Base-by-base conservation (phyloP, 371 early-diverging fungal genomes). In the Mucor indicus region DNA sequence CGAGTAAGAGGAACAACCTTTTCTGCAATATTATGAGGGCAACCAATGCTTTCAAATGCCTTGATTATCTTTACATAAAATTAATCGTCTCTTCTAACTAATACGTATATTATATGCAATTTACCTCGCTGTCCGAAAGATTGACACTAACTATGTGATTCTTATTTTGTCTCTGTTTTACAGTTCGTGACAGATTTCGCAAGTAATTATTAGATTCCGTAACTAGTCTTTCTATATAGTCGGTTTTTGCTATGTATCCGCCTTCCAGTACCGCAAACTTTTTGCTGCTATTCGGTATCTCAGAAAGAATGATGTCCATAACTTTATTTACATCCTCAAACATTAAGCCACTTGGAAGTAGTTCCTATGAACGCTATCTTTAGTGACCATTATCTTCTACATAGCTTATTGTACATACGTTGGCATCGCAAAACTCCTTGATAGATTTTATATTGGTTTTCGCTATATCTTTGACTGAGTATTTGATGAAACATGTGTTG, bases 311-410 rank as follows among this genome's bases (percentile, higher is more conserved):
- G 17, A 33, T 40, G n/a, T 60, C 55, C 15, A 60, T 20, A 0
- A 60, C 55, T 29, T 47, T 50, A 21, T 38, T 47, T 0, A 55
- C 49, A 48, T 60, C 60, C n/a, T 47, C 50, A 19, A 46, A 38
- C 15, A 55, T 46, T 15, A 60, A 43, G 8, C 25, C 36, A 11
- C 27, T 16, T 3, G 60, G 60, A 16, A 55, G 12, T 2, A 50
- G 5, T 25, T 55, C 51, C 60, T 60, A 41, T 12, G n/a, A n/a
- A n/a, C n/a, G n/a, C n/a, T n/a, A n/a, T n/a, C n/a, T n/a, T n/a
- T n/a, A n/a, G n/a, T n/a, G n/a, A n/a, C n/a, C n/a, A n/a, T n/a
- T n/a, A n/a, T n/a, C n/a, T n/a, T n/a, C n/a, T n/a, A n/a, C n/a
- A n/a, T n/a, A n/a, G n/a, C n/a, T n/a, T n/a, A n/a, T n/a, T n/a